Percentiles rank a stretch among this genome's conserved stretches.
Conservation (phyloP, 176 grass and related monocot genomes). For the Phyllostachys edulis region DNA sequence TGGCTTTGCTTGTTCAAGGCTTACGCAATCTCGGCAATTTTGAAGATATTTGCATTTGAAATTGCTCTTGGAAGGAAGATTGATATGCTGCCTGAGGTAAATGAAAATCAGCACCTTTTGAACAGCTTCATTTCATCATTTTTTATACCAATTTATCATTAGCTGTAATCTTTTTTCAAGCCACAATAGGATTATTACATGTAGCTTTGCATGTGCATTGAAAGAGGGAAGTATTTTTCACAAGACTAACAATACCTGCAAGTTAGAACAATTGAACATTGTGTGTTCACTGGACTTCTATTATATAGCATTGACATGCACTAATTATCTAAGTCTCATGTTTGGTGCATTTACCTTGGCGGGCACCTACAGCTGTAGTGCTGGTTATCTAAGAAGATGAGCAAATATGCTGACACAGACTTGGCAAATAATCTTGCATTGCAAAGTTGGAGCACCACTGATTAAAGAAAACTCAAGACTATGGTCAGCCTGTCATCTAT, state of each 20-base stretch:
- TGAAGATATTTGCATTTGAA: constrained; percentile 96
- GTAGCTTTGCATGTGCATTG: not conserved
- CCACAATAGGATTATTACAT: constrained; percentile 3
- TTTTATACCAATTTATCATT: not conserved
- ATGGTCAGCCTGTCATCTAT: not conserved
- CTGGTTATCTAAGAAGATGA: not conserved
- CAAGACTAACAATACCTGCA: not conserved
- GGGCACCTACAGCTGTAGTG: not conserved
- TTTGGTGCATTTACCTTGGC: not conserved
- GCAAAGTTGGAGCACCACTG: not conserved
- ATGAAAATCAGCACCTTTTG: not conserved
- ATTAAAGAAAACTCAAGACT: constrained; percentile 9
- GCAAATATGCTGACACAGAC: not conserved
- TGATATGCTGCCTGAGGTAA: constrained; percentile 98
- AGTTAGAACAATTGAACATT: not conserved
- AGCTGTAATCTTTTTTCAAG: constrained; percentile 2
- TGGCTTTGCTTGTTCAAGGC: constrained; percentile 54
- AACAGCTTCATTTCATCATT: not conserved
- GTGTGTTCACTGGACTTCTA: not conserved
- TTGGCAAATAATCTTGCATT: not conserved
- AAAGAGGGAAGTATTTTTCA: constrained; percentile 28
- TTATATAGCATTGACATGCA: constrained; percentile 18
- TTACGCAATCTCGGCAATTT: constrained; percentile 90
- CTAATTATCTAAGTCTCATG: not conserved
- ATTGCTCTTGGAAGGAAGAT: constrained; percentile 77